A percentile compares a stretch with the other conserved stretches of the same genome.
Conservation (phyloP, 805 yeast genomes). For the Blastobotrys mokoenaii region DNA sequence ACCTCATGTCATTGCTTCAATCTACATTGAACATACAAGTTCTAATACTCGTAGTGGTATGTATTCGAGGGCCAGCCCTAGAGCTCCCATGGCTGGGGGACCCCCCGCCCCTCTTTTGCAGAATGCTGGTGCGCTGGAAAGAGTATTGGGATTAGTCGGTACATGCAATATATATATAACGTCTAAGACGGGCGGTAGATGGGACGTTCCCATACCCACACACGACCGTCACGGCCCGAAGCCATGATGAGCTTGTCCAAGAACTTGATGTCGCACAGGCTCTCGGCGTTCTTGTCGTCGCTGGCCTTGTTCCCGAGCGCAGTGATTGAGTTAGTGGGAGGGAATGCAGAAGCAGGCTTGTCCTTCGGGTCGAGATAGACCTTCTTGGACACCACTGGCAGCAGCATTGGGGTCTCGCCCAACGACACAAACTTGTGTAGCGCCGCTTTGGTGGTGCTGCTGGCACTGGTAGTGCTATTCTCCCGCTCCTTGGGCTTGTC, state of each 20-base stretch:
- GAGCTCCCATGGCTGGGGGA: too few species aligned
- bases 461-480: background rate
- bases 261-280: constrained; percentile 23
- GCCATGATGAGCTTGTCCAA: constrained; percentile 18
- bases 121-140: too few species aligned
- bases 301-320: too few species aligned
- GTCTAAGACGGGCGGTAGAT: background rate
- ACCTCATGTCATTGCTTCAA: too few species aligned
- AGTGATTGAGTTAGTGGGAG: too few species aligned
- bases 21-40: too few species aligned
- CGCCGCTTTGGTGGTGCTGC: constrained; percentile 3
- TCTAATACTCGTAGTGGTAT: too few species aligned
- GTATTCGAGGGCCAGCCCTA: too few species aligned
- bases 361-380: constrained; percentile 14
- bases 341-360: background rate
- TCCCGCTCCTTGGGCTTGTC: constrained; percentile 1
- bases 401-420: constrained; percentile 18
- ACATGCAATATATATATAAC: too few species aligned
- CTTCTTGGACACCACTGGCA: constrained; percentile 21
- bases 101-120: too few species aligned
- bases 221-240: constrained; percentile 26
- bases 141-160: too few species aligned
- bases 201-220: constrained; percentile 28
- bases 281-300: constrained; percentile 20
- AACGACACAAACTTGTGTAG: constrained; percentile 23